These are phyloP conservation scores for Neckera pumila DNA, from an alignment of 225 moss, liverwort and hornwort species.

Conservation along the genomic window DNA sequence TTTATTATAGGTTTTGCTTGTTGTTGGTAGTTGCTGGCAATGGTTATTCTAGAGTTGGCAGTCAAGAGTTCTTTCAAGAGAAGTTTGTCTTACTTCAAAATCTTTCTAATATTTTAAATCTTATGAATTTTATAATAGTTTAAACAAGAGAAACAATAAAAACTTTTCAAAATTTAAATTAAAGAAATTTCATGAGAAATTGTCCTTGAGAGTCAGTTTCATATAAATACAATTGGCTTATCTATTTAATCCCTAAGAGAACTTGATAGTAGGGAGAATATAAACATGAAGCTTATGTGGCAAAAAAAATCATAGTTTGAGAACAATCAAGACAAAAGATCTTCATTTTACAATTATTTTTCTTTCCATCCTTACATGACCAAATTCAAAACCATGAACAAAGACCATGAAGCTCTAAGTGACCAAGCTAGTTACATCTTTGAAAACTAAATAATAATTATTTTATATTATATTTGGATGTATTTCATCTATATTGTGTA, in stretches of 20 bases:
- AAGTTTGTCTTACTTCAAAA: not conserved
- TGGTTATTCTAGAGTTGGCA: not conserved
- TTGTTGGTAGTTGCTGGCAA: too few species aligned
- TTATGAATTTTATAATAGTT: too few species aligned
- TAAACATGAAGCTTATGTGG: rapidly evolving
- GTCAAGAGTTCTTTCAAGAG: not conserved
- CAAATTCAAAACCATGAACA: not conserved
- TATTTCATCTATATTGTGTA: not conserved
- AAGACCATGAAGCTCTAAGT: not conserved
- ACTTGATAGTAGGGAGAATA: not conserved
- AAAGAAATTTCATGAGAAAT: not conserved
- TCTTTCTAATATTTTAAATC: not conserved
- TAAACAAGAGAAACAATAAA: too few species aligned
- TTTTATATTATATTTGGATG: not conserved
- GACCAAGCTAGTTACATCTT: not conserved
- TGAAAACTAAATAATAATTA: not conserved
- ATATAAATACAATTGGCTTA: not conserved
- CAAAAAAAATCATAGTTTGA: not conserved
- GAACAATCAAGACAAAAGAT: not conserved
- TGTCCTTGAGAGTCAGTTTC: not conserved
- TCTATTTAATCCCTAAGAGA: not conserved
- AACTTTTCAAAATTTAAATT: too few species aligned
- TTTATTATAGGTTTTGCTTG: too few species aligned
- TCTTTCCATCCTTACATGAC: not conserved
- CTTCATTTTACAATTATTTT: not conserved